Evolutionary conservation across 257 asterid genomes (phyloP), one percentile per base, ranked within the genome.

Genomic region (Cruciata laevipes): DNA sequence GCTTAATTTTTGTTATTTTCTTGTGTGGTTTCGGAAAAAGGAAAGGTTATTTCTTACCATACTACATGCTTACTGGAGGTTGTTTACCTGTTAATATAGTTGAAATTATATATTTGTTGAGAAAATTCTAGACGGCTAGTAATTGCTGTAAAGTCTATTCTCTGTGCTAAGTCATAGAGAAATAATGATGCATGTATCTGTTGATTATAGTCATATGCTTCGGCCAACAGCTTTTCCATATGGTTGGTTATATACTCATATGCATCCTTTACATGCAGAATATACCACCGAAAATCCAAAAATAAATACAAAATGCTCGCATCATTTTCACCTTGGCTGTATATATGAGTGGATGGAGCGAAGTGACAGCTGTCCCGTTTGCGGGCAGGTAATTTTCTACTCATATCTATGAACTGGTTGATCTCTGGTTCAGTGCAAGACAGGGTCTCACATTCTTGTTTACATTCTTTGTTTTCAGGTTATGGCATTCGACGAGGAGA

Each of bases 271-370:
- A 27, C 37, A 27, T 73, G 81, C 98, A 91, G 98, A 89, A 70
- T 91, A 91, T 72, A 87, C 88, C n/a, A 63, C 68, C 27, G 96
- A 89, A 69, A 87, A 91, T 81, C 98, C 98, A 33, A 91, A 87
- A 79, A 91, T 89, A 75, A 61, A 85, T 35, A 85, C 95, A 56
- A 83, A 86, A 73, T 91, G 98, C 77, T 82, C 79, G 73, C 98
- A 91, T 71, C 96, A 91, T 81, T 91, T 84, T 78, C 98, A 91
- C 81, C 96, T 91, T 80, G 95, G 96, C 77, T 91, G 98, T 83
- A 89, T 91, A 87, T 91, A 87, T 42, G 98, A 91, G 80, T 91
- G 98, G 98, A 89, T 91, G 98, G 98, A 91, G 80, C 84, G 96
- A 79, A 91, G 98, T 69, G 96, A 91, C 49, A 86, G 80, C 73